Evolutionary conservation across 2,329 filamentous ascomycete species (phyloP), one percentile per base, ranked within the genome.

Genomic region (Cercospora berteroae): DNA sequence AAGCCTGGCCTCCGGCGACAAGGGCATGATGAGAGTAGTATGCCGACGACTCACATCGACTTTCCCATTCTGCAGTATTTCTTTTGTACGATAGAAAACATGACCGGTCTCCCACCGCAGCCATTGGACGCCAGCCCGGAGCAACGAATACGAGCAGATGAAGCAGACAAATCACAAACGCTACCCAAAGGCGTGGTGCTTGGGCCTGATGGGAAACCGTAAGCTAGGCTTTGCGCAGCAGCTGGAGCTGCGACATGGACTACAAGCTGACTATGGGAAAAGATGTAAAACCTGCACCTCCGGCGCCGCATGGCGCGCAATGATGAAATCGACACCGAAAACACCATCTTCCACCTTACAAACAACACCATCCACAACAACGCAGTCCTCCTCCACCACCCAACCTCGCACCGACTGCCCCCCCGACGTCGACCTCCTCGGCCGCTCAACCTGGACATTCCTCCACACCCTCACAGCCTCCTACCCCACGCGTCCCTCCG

Each of bases 381-480:
- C 33, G n/a, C n/a, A n/a, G n/a, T n/a, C n/a, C 33, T 0, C 44
- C 4, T 16, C 44, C 44, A 25, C 20, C 20, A 3, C 44, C 20
- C 48, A 29, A n/a, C 52, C 29, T 27, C 52, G 52, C 52, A 69
- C 83, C 66, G 91, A 96, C 79, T 98, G 94, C 77, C 95, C 95
- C 0, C 90, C 95, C 1, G 94, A 98, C 77, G 92, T 97, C 71
- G 93, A 96, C 77, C 81, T 85, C 16, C 88, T 99, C 4, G 95
- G 95, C 59, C 91, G 93, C 69, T 89, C 89, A 68, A 92, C 93
- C 12, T 99, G 95, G 95, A 97, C 93, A 0, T 86, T 99, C 20
- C 87, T 99, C 1, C 95, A 99, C 83, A 90, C 91, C 8, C 91
- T 99, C 71, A 92, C 94, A 13, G 95, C 94, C 0, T 88, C 88